These are phyloP conservation scores for Wickerhamomyces ciferrii DNA, from an alignment of 805 yeast species.

Conservation along the genomic window DNA sequence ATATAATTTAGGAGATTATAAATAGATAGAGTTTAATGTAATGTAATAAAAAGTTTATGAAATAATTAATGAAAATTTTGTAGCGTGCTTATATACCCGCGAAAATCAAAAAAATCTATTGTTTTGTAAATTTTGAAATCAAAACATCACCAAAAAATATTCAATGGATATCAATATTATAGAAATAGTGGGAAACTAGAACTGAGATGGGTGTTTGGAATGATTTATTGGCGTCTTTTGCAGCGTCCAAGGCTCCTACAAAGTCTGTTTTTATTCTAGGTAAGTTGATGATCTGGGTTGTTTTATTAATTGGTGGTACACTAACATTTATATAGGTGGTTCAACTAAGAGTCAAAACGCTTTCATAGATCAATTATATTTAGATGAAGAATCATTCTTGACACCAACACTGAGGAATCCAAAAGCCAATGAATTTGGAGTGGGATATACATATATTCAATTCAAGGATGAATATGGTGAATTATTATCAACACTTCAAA, in stretches of 20 bases:
- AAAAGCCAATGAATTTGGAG: constrained; percentile 9
- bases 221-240: constrained; percentile 6
- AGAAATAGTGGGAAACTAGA: no score
- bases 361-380: constrained; percentile 8
- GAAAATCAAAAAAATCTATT: no score
- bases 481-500: constrained; percentile 11
- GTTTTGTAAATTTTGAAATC: no score
- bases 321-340: constrained; percentile 8
- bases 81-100: no score
- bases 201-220: constrained; percentile 12
- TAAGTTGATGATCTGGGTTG: constrained; percentile 1
- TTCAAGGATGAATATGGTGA: constrained; percentile 12
- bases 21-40: constrained; percentile 2
- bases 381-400: constrained; percentile 4
- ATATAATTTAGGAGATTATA: constrained; percentile 53
- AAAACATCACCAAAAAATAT: no score
- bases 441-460: constrained; percentile 16
- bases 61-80: no score
- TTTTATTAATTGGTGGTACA: no score
- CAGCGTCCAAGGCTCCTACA: neutral
- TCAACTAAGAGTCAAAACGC: constrained; percentile 8
- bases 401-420: constrained; percentile 1
- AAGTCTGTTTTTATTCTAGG: constrained; percentile 6
- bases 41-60: neutral
- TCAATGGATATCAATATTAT: no score